These are phyloP conservation scores for Penicillium atrosanguineum DNA, from an alignment of 495 filamentous ascomycete genomes.

Conservation along the genomic window DNA sequence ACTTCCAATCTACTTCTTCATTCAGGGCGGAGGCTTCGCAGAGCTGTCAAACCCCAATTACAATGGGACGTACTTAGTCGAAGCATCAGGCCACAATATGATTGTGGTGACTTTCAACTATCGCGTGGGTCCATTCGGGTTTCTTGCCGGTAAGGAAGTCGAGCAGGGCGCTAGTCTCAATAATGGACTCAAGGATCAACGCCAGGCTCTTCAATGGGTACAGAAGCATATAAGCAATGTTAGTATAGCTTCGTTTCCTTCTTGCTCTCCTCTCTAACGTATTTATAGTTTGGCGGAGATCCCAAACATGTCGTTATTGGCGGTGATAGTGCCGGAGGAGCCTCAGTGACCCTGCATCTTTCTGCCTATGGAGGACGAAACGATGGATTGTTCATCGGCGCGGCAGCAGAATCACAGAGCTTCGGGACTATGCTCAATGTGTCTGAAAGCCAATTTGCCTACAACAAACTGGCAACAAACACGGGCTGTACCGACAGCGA, in stretches of 20 bases:
- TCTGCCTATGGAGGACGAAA: constrained; percentile 58
- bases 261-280: neutral
- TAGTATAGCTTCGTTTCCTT: constrained; percentile 1
- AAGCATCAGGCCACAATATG: constrained; percentile 56
- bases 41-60: constrained; percentile 61
- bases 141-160: constrained; percentile 63
- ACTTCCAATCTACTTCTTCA: constrained; percentile 69
- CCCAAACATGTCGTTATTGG: constrained; percentile 68
- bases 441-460: constrained; percentile 61
- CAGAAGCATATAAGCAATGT: constrained; percentile 58
- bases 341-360: constrained; percentile 63
- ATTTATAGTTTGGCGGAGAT: constrained; percentile 65
- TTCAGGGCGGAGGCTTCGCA: constrained; percentile 76
- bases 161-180: constrained; percentile 56
- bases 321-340: constrained; percentile 70
- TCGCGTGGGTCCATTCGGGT: constrained; percentile 72
- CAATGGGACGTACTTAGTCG: constrained; percentile 60
- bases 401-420: constrained; percentile 63
- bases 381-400: constrained; percentile 59
- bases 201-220: constrained; percentile 68
- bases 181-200: constrained; percentile 70
- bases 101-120: constrained; percentile 78
- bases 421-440: constrained; percentile 60
- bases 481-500: constrained; percentile 48
- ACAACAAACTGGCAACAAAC: constrained; percentile 57